Base-by-base conservation (phyloP, 1,284 basidiomycete genomes). In the Trichosporon ovoides region DNA sequence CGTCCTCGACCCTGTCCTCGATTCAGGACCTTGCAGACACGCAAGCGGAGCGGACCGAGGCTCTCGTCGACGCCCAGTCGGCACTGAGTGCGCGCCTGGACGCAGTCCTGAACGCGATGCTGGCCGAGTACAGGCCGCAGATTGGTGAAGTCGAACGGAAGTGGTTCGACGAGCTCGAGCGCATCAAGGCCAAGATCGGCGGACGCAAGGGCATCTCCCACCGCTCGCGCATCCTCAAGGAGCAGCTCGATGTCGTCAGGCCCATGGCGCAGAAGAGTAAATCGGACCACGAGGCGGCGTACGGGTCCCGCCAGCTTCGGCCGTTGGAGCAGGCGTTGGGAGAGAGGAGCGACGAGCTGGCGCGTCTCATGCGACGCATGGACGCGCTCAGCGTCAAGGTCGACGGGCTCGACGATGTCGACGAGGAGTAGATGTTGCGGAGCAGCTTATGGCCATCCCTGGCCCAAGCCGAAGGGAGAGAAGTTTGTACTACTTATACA, bases 101-200 rank as follows among this genome's bases (percentile, higher is more conserved):
- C 68, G 80, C 80, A 55, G 79, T 89, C 43, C 76, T 98, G 59
- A 86, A 87, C 67, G 78, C 78, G 18, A 74, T 97, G 75, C 89
- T 91, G 83, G 85, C 87, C 67, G 82, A 84, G 59, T 88, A 89
- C 46, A 86, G 85, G 52, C 91, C 93, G 7, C 85, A 87, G 61
- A 78, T 98, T 35, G 92, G 88, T 65, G 85, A 89, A 61, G 83
- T 85, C 65, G 96, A 98, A 79, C 85, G 80, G 57, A 86, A 85
- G 69, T 98, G 96, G 96, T 96, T 98, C 67, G 87, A 87, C 56
- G 95, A 98, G 79, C 78, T 98, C 56, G 84, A 85, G 66, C 80
- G 89, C 61, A 85, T 98, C 83, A 87, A 86, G 68, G 77, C 77
- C 16, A 87, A 89, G 65, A 82, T 96, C 1, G 53, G 59, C 7